Base-by-base conservation (phyloP, 106 monocot species). In the Agapanthus africanus region DNA sequence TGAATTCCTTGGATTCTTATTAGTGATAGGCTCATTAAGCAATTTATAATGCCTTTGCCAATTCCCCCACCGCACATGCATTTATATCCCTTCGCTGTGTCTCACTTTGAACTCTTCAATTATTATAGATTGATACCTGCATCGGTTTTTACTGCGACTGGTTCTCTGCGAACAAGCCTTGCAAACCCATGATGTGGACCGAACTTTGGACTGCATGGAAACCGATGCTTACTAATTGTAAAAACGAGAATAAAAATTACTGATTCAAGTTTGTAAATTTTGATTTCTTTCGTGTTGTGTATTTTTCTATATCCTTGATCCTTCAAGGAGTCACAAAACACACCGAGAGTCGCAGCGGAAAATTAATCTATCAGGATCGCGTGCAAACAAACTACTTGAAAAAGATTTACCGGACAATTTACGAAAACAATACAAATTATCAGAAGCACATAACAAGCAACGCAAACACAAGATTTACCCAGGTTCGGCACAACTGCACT, bases 131-230 rank as follows among this genome's bases (percentile, higher is more conserved):
- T 37, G 77, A 95, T 69, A 95, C 91, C 8, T 95, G 95, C 77
- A 95, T 91, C 68, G 95, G 95, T 10, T 95, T 91, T 69, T 95
- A 95, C 40, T 81, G 74, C 52, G 95, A 95, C 31, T 70, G 75
- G 31, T 95, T 91, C 63, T 78, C 80, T 37, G 91, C 95, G 25
- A 95, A 95, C 70, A 72, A 84, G 70, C 85, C 83, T 44, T 80
- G 88, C 72, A 95, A 95, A 46, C 95, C 95, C 41, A 78, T 47
- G 31, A 95, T 95, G 85, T 91, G 91, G 88, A 95, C 95, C 41
- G 95, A 95, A 75, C 81, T 77, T 64, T 95, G 95, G 95, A 95
- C 82, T 78, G 83, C 78, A 25, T 95, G 95, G 95, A 90, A 88
- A 74, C n/a, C n/a, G n/a, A n/a, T n/a, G n/a, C n/a, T n/a, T n/a